phyloP scores from a whole-genome alignment of 495 filamentous ascomycete genomes.

The Talaromyces thailandensis region DNA sequence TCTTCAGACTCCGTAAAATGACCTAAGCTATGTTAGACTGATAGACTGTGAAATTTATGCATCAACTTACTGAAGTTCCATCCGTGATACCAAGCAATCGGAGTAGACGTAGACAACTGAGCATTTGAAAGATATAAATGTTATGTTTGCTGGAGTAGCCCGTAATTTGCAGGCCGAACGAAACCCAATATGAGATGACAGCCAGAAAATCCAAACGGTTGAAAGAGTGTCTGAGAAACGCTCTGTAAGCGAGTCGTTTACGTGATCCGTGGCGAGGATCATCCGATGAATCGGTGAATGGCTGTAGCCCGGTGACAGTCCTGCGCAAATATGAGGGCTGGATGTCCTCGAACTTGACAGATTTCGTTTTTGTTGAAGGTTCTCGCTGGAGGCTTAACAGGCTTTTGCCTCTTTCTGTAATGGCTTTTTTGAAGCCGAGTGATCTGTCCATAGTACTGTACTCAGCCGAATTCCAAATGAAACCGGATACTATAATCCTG shows the following conservation, averaged over 20 bases:
- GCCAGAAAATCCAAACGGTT: slow-evolving; percentile 94
- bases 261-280: slow-evolving; percentile 75
- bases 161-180: slow-evolving; percentile 60
- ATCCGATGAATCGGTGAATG: slow-evolving; percentile 39
- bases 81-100: slow-evolving; percentile 82
- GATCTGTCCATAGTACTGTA: slow-evolving; percentile 73
- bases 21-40: slow-evolving; percentile 42
- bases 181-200: slow-evolving; percentile 92
- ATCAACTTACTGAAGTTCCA: slow-evolving; percentile 64
- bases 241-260: slow-evolving; percentile 74
- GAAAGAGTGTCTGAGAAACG: slow-evolving; percentile 90
- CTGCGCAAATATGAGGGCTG: slow-evolving; percentile 64
- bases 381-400: slow-evolving; percentile 76
- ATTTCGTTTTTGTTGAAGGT: slow-evolving; percentile 44
- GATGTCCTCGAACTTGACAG: slow-evolving; percentile 24
- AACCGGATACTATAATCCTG: slow-evolving; percentile 82
- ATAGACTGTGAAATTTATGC: background rate
- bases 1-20: slow-evolving; percentile 90
- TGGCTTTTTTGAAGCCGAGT: slow-evolving; percentile 60
- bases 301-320: slow-evolving; percentile 72
- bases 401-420: slow-evolving; percentile 62
- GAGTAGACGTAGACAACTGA: slow-evolving; percentile 87
- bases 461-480: slow-evolving; percentile 77
- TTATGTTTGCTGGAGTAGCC: slow-evolving; percentile 59
- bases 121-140: slow-evolving; percentile 88